Evolutionary conservation across 2,329 filamentous ascomycete genomes (phyloP).

Genomic region (Chrysoporthe puriensis): DNA sequence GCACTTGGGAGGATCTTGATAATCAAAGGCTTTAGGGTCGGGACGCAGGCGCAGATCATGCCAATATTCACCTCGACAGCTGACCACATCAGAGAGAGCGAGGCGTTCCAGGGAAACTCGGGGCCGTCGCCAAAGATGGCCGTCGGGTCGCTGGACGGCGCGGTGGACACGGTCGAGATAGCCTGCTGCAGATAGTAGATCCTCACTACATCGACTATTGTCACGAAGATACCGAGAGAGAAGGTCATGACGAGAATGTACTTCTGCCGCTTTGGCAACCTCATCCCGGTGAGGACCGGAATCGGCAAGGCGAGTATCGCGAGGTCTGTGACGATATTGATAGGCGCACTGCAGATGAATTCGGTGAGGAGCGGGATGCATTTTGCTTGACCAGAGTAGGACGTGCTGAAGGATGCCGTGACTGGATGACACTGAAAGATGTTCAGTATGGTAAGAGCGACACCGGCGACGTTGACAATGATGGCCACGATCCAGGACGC

Average conservation of each 20-base stretch:
- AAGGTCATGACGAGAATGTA: conserved; percentile 86
- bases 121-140: conserved; percentile 55
- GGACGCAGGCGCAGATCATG: conserved; percentile 90
- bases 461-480: conserved; percentile 78
- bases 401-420: conserved; percentile 64
- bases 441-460: conserved; percentile 82
- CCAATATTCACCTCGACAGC: conserved; percentile 89
- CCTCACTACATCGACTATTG: conserved; percentile 83
- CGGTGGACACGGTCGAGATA: conserved; percentile 48
- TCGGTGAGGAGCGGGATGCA: conserved; percentile 65
- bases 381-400: conserved; percentile 36
- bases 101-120: conserved; percentile 74
- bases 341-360: conserved; percentile 76
- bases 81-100: conserved; percentile 90
- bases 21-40: conserved; percentile 84
- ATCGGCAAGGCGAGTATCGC: conserved; percentile 87
- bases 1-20: conserved; percentile 64
- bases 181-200: conserved; percentile 89
- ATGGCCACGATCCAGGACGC: conserved; percentile 80
- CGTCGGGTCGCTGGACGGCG: conserved; percentile 41
- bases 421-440: conserved; percentile 84
- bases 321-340: conserved; percentile 91
- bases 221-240: conserved; percentile 82
- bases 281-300: conserved; percentile 85
- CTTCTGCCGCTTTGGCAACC: conserved; percentile 83